Evolutionary conservation across 2,329 filamentous ascomycete species (phyloP), one percentile per base, ranked within the genome.

Genomic region (Trichophyton benhamiae): DNA sequence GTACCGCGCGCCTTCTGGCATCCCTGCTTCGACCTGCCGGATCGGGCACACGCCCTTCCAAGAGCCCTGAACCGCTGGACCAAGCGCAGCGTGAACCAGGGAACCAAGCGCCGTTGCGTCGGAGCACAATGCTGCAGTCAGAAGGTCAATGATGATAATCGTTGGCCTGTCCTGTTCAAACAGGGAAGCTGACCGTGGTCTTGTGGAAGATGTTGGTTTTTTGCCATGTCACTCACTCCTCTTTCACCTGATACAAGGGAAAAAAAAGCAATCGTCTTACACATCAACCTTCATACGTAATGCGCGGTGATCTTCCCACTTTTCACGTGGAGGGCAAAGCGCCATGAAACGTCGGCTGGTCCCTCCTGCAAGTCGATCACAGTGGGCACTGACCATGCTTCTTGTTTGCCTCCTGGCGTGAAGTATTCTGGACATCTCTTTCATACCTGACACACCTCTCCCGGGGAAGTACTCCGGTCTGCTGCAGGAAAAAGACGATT

Each of bases 291-390:
- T n/a, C 13, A 36, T 20, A 36, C 49, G 49, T 55, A 55, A 55
- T 55, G 49, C 49, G 49, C 27, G 49, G 49, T 36, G 49, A 55
- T 55, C 55, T 25, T 41, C 36, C 55, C 55, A 42, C 55, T 42
- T 42, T 58, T 58, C 55, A 58, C 55, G 55, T 58, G 55, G 55
- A 44, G 36, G 27, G 33, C 22, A 25, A 41, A 58, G 55, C 55
- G 33, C 41, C 20, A 41, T 58, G 55, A 58, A 58, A 58, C 55
- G 38, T 25, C 36, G 53, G 53, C 36, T 57, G 46, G 46, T 49
- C 46, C 46, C 20, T 11, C 15, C 52, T 55, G 52, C 55, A 42
- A 58, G 55, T 58, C 36, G 55, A 58, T 58, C 55, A 58, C 53
- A 20, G 27, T n/a, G 52, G 53, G 53, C 53, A 57, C 53, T 57